Evolutionary conservation across 257 asterid genomes (phyloP).

Genomic region (Nicotiana benthamiana): DNA sequence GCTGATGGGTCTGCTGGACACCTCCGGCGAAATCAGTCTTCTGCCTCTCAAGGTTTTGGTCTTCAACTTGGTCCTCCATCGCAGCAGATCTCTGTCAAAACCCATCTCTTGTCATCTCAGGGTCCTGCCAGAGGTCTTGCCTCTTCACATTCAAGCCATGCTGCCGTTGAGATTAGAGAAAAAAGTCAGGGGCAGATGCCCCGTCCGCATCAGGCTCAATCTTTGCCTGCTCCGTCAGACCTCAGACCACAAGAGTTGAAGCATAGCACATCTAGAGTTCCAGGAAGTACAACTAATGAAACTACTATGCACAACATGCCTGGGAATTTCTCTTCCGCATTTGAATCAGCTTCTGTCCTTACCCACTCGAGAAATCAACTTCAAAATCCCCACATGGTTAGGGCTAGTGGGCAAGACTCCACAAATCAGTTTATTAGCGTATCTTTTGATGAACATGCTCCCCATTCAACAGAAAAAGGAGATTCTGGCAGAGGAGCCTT

Average conservation of each 20-base stretch:
- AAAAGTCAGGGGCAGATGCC: slow-evolving; percentile 23
- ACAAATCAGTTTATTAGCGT: slow-evolving; percentile 7
- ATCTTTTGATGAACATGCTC: slow-evolving; percentile 24
- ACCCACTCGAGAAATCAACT: slow-evolving; percentile 34
- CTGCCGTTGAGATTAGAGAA: slow-evolving; percentile 39
- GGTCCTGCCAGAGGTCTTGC: slow-evolving; percentile 24
- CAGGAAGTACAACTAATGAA: slow-evolving; percentile 25
- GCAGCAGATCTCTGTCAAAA: slow-evolving; percentile 37
- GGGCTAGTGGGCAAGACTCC: slow-evolving; percentile 39
- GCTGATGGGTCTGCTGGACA: slow-evolving; percentile 44
- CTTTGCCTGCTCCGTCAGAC: slow-evolving; percentile 31
- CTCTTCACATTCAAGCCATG: slow-evolving; percentile 26
- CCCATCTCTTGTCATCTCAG: slow-evolving; percentile 36
- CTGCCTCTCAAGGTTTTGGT: slow-evolving; percentile 72
- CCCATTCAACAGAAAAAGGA: slow-evolving; percentile 34
- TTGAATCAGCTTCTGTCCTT: slow-evolving; percentile 29
- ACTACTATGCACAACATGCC: slow-evolving; percentile 26
- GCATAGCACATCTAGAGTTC: slow-evolving; percentile 29
- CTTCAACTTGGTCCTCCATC: slow-evolving; percentile 94
- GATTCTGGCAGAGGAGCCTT: slow-evolving; percentile 17
- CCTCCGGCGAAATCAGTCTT: slow-evolving; percentile 45
- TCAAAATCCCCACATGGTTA: slow-evolving; percentile 37
- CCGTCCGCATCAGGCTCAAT: slow-evolving; percentile 29
- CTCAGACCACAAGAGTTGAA: slow-evolving; percentile 16
- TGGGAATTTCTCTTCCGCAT: slow-evolving; percentile 37